Evolutionary conservation across 2,329 filamentous ascomycete species (phyloP), one percentile per base, ranked within the genome.

Genomic region (Ophiostoma piceae): DNA sequence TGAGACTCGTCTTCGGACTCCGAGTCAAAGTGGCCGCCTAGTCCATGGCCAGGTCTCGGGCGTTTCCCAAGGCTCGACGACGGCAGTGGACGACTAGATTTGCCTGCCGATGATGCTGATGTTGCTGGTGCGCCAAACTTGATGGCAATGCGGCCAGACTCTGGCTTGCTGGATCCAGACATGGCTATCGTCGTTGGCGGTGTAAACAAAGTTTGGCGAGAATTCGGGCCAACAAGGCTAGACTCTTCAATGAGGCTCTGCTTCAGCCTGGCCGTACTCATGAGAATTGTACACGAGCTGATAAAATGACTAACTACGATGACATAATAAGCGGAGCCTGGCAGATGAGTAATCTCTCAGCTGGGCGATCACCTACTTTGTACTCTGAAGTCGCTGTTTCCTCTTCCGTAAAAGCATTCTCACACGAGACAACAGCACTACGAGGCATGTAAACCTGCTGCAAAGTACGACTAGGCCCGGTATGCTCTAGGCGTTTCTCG

Each of bases 11-110:
- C 77, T 2, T 72, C 74, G 3, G 71, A 71, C 32, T 82, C 82
- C 66, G 80, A 82, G 71, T 79, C 82, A 57, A 80, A 82, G 72
- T 78, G 79, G 70, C 79, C 77, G 67, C 78, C 78, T 14, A 83
- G 77, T 26, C 80, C 80, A 65, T 39, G 62, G 71, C 79, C 79
- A 41, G 79, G 74, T 71, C 83, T 80, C 62, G 79, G 76, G 22
- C 83, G 82, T 74, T 86, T 86, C 71, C 84, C 84, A 16, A 86
- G 76, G 3, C 78, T 74, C 3, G 83, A 82, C 0, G 81, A 76
- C 3, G 81, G 76, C 39, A 47, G 39, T 9, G 77, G 74, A 19
- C 77, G 79, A 26, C 75, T 72, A 35, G 62, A 22, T 39, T 74
- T 71, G 51, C 77, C 78, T 71, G 74, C 73, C 16, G 74, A 6